Base-by-base conservation (phyloP, 148 eudicot genomes). In the Gaultheria prostrata region DNA sequence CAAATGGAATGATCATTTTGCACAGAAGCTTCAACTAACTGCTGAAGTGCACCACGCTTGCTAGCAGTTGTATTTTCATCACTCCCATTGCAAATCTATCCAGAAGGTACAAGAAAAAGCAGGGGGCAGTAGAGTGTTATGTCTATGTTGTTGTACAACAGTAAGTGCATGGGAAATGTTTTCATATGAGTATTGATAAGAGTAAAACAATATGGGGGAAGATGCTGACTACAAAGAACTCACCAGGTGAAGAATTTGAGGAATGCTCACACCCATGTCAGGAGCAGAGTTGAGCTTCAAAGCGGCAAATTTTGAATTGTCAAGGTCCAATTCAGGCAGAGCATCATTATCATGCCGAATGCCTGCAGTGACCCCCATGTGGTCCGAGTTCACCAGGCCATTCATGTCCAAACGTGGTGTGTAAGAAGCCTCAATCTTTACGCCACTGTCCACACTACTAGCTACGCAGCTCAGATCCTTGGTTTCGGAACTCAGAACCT, bases 231-330 rank as follows among this genome's bases (percentile, higher is more conserved):
- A 74, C 32, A 72, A n/a, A 63, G 70, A 83, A 88, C 97, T 90
- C 87, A 97, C 99, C 85, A 86, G 63, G 87, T 97, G 98, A 83
- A 97, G 96, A 83, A 97, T 84, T 87, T 93, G 95, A 77, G 99
- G 98, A 89, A 97, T 95, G 91, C 99, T 97, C 26, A 89, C 92
- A 83, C 94, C 93, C n/a, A 90, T 83, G 81, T 93, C 99, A 4
- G 91, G 79, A 84, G 87, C 63, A 73, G 93, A 84, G 76, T 81
- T 89, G 48, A 87, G 79, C 81, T 87, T 90, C 85, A 91, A 79
- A 70, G 90, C 80, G 48, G 86, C 85, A 85, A 89, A 83, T 76
- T 90, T 88, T 78, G 92, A 85, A 84, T 82, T 86, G 85, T 87
- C 85, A n/a, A 82, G 49, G 81, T 85, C 80, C 84, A 88, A 77